Conservation (phyloP, 2,329 filamentous ascomycete species). For the Trichophyton benhamiae region DNA sequence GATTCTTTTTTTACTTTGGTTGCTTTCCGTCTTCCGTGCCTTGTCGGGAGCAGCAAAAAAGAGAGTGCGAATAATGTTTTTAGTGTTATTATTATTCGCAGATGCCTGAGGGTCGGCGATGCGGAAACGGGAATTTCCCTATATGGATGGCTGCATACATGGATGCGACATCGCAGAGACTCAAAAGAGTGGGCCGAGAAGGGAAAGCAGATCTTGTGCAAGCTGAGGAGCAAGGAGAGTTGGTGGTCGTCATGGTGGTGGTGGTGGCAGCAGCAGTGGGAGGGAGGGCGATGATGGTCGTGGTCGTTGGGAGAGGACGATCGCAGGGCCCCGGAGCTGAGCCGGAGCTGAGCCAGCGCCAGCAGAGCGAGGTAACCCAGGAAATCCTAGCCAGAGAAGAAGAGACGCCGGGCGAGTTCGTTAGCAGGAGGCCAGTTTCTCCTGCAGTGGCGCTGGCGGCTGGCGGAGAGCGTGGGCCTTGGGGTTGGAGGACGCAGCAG, state of each 20-base stretch:
- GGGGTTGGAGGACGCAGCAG: not conserved
- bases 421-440: not conserved
- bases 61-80: not conserved
- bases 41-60: not conserved
- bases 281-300: not conserved
- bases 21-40: not conserved
- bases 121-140: slow-evolving; percentile 1
- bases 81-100: not conserved
- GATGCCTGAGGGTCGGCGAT: not conserved
- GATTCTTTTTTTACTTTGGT: no score
- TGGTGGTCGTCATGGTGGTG: not conserved
- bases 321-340: not conserved
- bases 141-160: slow-evolving; percentile 3
- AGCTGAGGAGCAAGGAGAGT: not conserved
- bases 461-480: not conserved
- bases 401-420: no score
- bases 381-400: no score
- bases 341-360: not conserved
- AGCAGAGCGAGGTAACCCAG: no score
- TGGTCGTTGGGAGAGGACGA: not conserved
- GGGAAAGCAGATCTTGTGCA: not conserved
- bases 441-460: not conserved
- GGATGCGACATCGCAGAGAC: not conserved
- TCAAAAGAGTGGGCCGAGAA: slow-evolving; percentile 3
- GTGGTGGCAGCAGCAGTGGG: not conserved